These are phyloP conservation scores for Fragilaria radians DNA, from an alignment of 108 stramenopile species.

Conservation along the genomic window DNA sequence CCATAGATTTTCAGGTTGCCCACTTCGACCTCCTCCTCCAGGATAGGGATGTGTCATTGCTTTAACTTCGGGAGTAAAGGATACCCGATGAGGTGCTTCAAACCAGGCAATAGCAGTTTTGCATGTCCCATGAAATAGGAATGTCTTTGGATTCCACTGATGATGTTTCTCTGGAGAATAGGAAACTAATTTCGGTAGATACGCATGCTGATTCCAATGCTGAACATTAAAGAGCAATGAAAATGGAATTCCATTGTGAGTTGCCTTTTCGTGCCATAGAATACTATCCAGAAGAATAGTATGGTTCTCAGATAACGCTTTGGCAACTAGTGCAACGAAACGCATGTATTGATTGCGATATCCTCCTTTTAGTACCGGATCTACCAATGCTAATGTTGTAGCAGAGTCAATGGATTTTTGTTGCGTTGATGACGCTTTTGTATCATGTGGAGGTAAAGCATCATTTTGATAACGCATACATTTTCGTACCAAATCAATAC, in stretches of 20 bases:
- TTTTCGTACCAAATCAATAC: slow-evolving; percentile 1
- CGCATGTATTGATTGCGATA: not conserved
- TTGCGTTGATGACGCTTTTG: not conserved
- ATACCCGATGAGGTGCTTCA: not conserved
- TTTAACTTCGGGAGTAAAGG: not conserved
- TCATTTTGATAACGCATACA: too few species aligned
- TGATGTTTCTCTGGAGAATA: not conserved
- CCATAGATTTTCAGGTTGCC: not conserved
- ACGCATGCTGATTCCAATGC: not conserved
- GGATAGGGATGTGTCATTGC: not conserved
- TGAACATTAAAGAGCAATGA: not conserved
- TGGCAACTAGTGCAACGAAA: not conserved
- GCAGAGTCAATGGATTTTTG: not conserved
- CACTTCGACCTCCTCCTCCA: not conserved
- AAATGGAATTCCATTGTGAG: not conserved
- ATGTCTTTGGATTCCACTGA: not conserved
- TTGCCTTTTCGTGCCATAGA: not conserved
- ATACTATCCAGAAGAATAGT: not conserved
- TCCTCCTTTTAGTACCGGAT: not conserved
- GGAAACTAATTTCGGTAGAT: slow-evolving; percentile 1
- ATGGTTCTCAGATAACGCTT: not conserved
- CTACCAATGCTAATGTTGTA: not conserved
- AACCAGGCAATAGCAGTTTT: not conserved
- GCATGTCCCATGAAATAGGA: not conserved
- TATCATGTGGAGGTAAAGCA: not conserved